Conservation (phyloP, 805 yeast species). For the Lipomyces chichibuensis region DNA sequence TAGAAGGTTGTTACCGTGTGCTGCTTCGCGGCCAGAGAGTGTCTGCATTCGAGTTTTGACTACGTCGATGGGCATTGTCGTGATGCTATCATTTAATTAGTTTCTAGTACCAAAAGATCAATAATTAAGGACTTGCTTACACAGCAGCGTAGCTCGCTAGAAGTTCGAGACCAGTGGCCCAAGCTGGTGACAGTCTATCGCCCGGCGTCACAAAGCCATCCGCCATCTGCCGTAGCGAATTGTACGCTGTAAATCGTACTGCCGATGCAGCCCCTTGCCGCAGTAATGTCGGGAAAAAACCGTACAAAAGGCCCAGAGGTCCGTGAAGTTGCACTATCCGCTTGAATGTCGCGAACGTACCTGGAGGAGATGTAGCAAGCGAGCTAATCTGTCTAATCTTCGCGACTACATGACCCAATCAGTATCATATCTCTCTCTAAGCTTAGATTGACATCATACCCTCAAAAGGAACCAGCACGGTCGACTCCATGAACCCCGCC, state of each 20-base stretch:
- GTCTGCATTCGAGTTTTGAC: slow-evolving; percentile 96
- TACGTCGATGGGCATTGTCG: slow-evolving; percentile 92
- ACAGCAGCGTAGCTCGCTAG: slow-evolving; percentile 41
- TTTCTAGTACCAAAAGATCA: not conserved
- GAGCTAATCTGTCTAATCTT: slow-evolving; percentile 30
- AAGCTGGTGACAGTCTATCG: slow-evolving; percentile 61
- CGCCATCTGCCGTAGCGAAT: slow-evolving; percentile 66
- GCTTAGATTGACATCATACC: slow-evolving; percentile 40
- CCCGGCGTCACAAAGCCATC: slow-evolving; percentile 53
- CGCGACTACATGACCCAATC: slow-evolving; percentile 9
- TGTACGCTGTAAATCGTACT: slow-evolving; percentile 82
- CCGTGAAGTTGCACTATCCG: slow-evolving; percentile 57
- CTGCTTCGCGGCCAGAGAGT: slow-evolving; percentile 44
- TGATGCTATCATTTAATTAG: slow-evolving; percentile 59
- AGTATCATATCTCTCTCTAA: not conserved
- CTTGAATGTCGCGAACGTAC: slow-evolving; percentile 40
- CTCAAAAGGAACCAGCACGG: slow-evolving; percentile 89
- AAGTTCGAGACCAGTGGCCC: slow-evolving; percentile 22
- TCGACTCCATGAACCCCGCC: slow-evolving; percentile 80
- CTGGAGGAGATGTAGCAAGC: slow-evolving; percentile 21
- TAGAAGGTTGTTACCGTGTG: slow-evolving; percentile 43
- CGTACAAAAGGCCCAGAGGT: slow-evolving; percentile 74
- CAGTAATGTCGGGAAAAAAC: slow-evolving; percentile 76
- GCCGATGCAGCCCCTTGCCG: slow-evolving; percentile 80
- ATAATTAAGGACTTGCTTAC: slow-evolving; percentile 10